Percentiles rank a stretch among this genome's conserved stretches.
Conservation (phyloP, 495 filamentous ascomycete species). For the Lasiosphaeriaceae sp. region DNA sequence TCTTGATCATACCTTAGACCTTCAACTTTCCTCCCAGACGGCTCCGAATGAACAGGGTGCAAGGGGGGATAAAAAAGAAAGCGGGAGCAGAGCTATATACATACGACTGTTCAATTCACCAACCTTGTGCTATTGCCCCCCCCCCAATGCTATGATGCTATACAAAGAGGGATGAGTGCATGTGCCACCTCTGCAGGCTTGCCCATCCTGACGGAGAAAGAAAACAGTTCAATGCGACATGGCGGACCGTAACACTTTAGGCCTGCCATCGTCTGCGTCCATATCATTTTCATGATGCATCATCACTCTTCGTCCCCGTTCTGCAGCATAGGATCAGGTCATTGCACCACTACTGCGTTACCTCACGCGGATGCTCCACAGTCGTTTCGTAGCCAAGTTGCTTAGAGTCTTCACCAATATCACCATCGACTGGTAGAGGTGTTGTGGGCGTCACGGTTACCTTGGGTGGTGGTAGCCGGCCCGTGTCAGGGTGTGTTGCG, state of each 20-base stretch:
- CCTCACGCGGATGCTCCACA: conserved; percentile 25
- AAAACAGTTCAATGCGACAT: neutral
- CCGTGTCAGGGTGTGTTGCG: neutral
- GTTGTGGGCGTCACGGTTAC: conserved; percentile 41
- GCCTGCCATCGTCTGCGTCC: too few relatives aligned
- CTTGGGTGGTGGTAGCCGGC: conserved; percentile 22
- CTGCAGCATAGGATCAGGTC: conserved; percentile 1
- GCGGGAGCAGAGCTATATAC: neutral
- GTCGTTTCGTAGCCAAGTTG: conserved; percentile 32
- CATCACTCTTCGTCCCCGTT: neutral
- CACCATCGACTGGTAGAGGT: conserved; percentile 22
- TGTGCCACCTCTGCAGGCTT: too few relatives aligned
- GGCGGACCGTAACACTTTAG: too few relatives aligned
- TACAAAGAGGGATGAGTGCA: neutral
- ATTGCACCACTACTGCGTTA: conserved; percentile 29
- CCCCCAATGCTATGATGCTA: neutral
- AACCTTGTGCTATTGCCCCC: too few relatives aligned
- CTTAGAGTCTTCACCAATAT: conserved; percentile 31
- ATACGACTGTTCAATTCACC: neutral
- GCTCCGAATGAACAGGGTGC: neutral
- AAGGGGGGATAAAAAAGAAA: neutral
- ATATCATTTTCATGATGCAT: conserved; percentile 2
- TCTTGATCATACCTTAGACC: neutral
- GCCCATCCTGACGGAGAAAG: too few relatives aligned
- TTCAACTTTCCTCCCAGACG: neutral